phyloP scores from a whole-genome alignment of 306 rosid species.

The Spatholobus suberectus region DNA sequence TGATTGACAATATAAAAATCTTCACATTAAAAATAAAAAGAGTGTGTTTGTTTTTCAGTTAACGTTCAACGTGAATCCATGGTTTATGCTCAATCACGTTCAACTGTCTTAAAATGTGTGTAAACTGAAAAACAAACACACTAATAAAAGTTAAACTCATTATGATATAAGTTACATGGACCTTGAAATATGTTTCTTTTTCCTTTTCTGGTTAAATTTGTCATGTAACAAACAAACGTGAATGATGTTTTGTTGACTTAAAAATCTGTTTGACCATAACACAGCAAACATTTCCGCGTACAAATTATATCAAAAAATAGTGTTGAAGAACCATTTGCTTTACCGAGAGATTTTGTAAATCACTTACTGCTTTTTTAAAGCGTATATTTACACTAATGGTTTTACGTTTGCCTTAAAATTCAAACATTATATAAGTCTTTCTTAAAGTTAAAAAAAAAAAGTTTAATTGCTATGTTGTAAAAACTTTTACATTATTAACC shows the following conservation, averaged over 20 bases:
- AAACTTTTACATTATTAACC: too few relatives aligned
- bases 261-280: conserved; percentile 8
- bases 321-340: neutral
- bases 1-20: neutral
- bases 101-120: too few relatives aligned
- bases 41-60: too few relatives aligned
- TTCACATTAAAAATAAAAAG: neutral
- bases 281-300: neutral
- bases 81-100: too few relatives aligned
- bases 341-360: too few relatives aligned
- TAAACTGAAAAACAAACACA: too few relatives aligned
- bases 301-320: neutral
- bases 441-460: too few relatives aligned
- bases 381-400: neutral
- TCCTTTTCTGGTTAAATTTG: conserved; percentile 25
- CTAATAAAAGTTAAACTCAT: neutral
- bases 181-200: neutral
- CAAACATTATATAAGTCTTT: neutral
- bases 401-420: neutral
- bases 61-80: too few relatives aligned
- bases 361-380: conserved; percentile 14
- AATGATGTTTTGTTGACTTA: conserved; percentile 20
- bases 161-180: neutral
- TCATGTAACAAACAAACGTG: conserved; percentile 31
- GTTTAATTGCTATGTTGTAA: too few relatives aligned